Evolutionary conservation across 495 filamentous ascomycete species (phyloP), one percentile per base, ranked within the genome.

Genomic region (Penicillium flavigenum): DNA sequence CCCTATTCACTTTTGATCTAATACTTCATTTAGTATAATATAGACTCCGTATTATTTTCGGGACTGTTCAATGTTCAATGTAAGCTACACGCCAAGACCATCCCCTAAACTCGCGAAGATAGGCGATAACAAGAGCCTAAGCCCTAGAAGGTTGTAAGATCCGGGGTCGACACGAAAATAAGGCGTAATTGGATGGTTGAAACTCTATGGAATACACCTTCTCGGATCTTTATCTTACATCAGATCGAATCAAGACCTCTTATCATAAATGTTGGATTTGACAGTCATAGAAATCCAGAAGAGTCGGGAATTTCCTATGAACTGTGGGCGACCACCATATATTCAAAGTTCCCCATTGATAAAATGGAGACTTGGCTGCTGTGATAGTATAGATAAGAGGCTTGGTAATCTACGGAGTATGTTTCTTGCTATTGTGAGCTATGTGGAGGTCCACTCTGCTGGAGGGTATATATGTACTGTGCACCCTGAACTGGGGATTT

Each of bases 121-220:
- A 48, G 46, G 29, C 27, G 45, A 31, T 11, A 17, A 47, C 7
- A 47, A 47, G 47, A 50, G 24, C 48, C 58, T 62, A 62, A 63
- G 48, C 61, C 61, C 50, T 24, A 61, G 50, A 58, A 19, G 61
- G 61, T 31, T 55, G 45, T 54, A 43, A 14, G 58, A 63, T 61
- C 58, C 58, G 58, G 52, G 44, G 58, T 48, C 34, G 26, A 10
- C 20, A 34, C 16, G 22, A 55, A 6, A 29, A 19, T 8, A n/a
- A 36, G 27, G 29, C 14, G 11, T 58, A 27, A 48, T 61, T 63
- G 61, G 61, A 61, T 24, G 48, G 20, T 42, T 7, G 9, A 56
- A 34, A 20, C 5, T 3, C 6, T 19, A 14, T n/a, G 7, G 10
- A n/a, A 39, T 14, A 39, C 16, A 4, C 3, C 5, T 24, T 11